Evolutionary conservation across 73 alveolate species (phyloP), one percentile per base, ranked within the genome.

Genomic region (Paramecium sonneborni): DNA sequence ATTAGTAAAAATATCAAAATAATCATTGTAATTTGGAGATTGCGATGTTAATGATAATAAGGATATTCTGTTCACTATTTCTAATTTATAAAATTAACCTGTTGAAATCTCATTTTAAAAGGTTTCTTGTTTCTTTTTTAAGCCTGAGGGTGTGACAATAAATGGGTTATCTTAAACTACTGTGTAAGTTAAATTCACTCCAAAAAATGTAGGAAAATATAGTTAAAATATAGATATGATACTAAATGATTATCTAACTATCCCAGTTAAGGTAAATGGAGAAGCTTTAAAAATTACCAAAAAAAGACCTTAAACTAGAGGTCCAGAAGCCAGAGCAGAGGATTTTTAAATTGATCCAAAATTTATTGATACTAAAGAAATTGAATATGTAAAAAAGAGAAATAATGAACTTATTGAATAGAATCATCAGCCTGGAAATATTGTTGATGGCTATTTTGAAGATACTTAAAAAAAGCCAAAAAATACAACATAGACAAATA

Each of bases 1-100:
- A 1, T 96, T 97, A 88, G 95, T 98, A 23, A 98, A 97, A 85
- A 85, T 98, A 48, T 95, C 95, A 41, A 94, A 95, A 74, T 94
- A 97, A 38, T 79, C 97, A 62, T 20, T 88, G 9, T 90, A 96
- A 72, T 98, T 98, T 92, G 98, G 99, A 88, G 99, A 97, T 85
- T 98, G 99, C 88, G 93, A 96, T 72, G 95, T 96, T 55, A 96
- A 97, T 90, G 99, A 96, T 37, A 95, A 98, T 85, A 97, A 93
- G 85, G 99, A 97, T 85, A 96, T 95, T 52, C 85, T 93, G 46
- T 85, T 97, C 35, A 97, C 98, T 1, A 94, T 97, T 24, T 95
- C 94, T 67, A 97, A 97, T 92, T 94, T 95, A 86, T 97, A 97
- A 30, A 98, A 96, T 69, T 84, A 96, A 46, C 98, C 99, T 1